A percentile compares a stretch with the other conserved stretches of the same genome.
Evolutionary conservation across 2,329 filamentous ascomycete species (phyloP).

Genomic region (Meredithiella fracta): DNA sequence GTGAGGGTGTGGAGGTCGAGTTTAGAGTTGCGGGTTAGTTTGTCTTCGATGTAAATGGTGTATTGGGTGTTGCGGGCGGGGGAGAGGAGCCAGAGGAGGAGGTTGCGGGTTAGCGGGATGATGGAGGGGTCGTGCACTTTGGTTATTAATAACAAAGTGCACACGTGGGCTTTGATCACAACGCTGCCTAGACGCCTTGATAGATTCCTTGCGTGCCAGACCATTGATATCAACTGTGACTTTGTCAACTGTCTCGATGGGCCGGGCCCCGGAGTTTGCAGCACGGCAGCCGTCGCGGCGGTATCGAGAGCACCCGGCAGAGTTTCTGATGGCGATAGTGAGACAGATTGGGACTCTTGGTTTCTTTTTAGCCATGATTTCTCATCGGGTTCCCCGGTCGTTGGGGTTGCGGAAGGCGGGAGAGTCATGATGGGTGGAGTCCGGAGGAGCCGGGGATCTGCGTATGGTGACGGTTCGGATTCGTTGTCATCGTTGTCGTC

Average conservation of each 20-base stretch:
- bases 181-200: constrained; percentile 74
- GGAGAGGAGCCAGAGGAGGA: constrained; percentile 66
- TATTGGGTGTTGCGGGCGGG: constrained; percentile 51
- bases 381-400: not conserved
- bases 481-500: not conserved
- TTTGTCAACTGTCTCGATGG: constrained; percentile 69
- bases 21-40: constrained; percentile 48
- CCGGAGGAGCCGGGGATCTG: not conserved
- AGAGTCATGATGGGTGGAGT: not conserved
- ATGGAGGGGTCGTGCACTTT: constrained; percentile 80
- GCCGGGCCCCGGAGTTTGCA: not conserved
- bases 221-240: constrained; percentile 91
- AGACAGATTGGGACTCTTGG: too few species aligned
- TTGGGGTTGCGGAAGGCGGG: not conserved
- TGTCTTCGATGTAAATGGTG: constrained; percentile 69
- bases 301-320: not conserved
- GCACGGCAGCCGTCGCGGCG: not conserved
- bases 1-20: constrained; percentile 61
- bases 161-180: constrained; percentile 64
- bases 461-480: too few species aligned
- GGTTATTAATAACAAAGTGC: constrained; percentile 71
- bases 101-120: constrained; percentile 57
- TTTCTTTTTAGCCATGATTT: not conserved
- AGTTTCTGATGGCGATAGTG: not conserved
- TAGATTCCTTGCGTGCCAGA: constrained; percentile 81